Percentiles rank a stretch among this genome's conserved stretches.
Conservation (phyloP, 129 eudicot genomes). For the Flaveria bidentis region DNA sequence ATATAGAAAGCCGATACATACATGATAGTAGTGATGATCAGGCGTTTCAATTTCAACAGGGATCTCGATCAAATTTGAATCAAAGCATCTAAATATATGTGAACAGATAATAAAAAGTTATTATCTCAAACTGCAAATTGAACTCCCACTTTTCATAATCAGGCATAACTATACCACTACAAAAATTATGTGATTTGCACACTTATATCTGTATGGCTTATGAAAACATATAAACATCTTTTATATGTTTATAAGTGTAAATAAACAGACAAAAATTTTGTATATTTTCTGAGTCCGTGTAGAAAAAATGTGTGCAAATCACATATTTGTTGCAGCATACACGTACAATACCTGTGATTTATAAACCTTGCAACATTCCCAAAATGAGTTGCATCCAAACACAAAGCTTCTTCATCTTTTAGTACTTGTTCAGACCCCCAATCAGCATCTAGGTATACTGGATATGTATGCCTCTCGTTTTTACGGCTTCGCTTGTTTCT, state of each 20-base stretch:
- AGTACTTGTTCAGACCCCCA: slow-evolving; percentile 77
- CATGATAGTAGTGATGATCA: slow-evolving; percentile 88
- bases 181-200: not conserved
- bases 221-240: not conserved
- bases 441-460: slow-evolving; percentile 69
- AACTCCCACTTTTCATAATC: slow-evolving; percentile 17
- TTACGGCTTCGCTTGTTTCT: slow-evolving; percentile 44
- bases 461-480: slow-evolving; percentile 64
- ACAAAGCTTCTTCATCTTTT: slow-evolving; percentile 82
- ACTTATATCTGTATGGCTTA: not conserved
- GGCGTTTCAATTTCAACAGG: slow-evolving; percentile 83
- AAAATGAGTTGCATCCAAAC: slow-evolving; percentile 75
- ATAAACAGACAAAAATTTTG: not conserved
- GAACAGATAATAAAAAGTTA: too few relatives aligned
- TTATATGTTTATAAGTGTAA: not conserved
- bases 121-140: slow-evolving; percentile 8
- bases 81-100: slow-evolving; percentile 51
- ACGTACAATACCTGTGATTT: slow-evolving; percentile 63
- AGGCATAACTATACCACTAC: not conserved
- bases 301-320: slow-evolving; percentile 1
- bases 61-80: slow-evolving; percentile 65
- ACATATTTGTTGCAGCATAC: not conserved
- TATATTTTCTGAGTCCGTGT: not conserved
- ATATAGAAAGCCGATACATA: slow-evolving; percentile 34
- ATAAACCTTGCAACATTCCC: slow-evolving; percentile 88